These are phyloP conservation scores for Oldenlandia corymbosa DNA, from an alignment of 257 asterid species.

Conservation along the genomic window DNA sequence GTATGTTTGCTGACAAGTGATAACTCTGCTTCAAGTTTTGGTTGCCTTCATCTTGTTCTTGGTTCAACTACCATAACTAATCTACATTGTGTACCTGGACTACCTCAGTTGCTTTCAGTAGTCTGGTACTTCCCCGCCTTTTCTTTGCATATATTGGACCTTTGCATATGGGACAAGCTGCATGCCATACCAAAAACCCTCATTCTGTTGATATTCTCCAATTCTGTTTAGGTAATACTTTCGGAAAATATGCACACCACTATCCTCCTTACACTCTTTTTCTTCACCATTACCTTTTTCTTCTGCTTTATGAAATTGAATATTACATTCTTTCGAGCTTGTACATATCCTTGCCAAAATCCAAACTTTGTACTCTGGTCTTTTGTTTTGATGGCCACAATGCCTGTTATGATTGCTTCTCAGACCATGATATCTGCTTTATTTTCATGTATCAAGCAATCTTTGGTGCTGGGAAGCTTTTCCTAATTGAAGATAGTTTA, in stretches of 20 bases:
- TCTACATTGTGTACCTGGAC: constrained; percentile 9
- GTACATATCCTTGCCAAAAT: constrained; percentile 14
- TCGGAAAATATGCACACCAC: background rate
- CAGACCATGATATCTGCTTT: constrained; percentile 99
- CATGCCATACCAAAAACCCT: constrained; percentile 71
- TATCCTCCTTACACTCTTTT: too few species aligned
- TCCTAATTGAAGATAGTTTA: constrained; percentile 86
- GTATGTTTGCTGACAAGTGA: too few species aligned
- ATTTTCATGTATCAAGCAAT: constrained; percentile 87
- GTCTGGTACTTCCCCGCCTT: constrained; percentile 86
- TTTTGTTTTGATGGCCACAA: constrained; percentile 64
- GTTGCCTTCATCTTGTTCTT: background rate
- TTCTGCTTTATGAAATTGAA: too few species aligned
- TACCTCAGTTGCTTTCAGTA: constrained; percentile 84
- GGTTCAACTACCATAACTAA: too few species aligned
- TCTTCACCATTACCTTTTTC: too few species aligned
- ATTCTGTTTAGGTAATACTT: constrained; percentile 68
- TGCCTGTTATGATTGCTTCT: constrained; percentile 92
- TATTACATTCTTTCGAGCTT: too few species aligned
- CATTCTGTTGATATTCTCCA: constrained; percentile 59
- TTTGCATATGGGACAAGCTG: constrained; percentile 99
- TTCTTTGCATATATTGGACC: constrained; percentile 86
- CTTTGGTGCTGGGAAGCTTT: constrained; percentile 98
- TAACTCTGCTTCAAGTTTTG: too few species aligned
- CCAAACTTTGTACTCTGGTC: constrained; percentile 88